phyloP scores from a whole-genome alignment of 495 filamentous ascomycete genomes.

The Hypoxylon trugodes region DNA sequence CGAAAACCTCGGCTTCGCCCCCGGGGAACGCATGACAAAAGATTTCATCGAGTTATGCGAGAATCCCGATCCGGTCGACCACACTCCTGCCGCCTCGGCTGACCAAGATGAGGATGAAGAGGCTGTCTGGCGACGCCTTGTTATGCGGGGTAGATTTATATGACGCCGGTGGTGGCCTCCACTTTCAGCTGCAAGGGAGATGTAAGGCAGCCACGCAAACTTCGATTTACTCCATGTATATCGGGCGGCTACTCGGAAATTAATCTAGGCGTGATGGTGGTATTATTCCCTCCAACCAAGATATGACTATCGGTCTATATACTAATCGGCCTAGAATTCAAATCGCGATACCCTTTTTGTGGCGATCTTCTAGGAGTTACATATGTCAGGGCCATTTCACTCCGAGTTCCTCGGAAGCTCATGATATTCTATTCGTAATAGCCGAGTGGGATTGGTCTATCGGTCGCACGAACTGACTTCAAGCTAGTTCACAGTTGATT shows the following conservation, averaged over 20 bases:
- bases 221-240: too few relatives aligned
- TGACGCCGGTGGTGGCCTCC: constrained; percentile 8
- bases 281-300: not conserved
- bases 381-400: not conserved
- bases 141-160: constrained; percentile 45
- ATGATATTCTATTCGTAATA: too few relatives aligned
- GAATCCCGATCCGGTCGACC: constrained; percentile 43
- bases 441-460: too few relatives aligned
- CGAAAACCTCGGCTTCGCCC: constrained; percentile 43
- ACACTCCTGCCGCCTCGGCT: constrained; percentile 29
- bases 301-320: not conserved
- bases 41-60: constrained; percentile 45
- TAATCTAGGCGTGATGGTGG: not conserved
- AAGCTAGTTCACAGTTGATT: too few relatives aligned
- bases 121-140: constrained; percentile 44
- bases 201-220: too few relatives aligned
- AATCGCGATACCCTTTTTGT: not conserved
- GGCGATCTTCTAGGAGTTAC: not conserved
- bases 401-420: not conserved
- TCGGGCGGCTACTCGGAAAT: too few relatives aligned
- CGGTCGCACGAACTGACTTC: too few relatives aligned
- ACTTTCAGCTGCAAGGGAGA: not conserved
- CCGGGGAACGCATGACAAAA: constrained; percentile 42
- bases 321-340: constrained; percentile 5
- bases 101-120: constrained; percentile 47